These are phyloP conservation scores for Craspedostauros australis DNA, from an alignment of 108 stramenopile genomes.

Conservation along the genomic window DNA sequence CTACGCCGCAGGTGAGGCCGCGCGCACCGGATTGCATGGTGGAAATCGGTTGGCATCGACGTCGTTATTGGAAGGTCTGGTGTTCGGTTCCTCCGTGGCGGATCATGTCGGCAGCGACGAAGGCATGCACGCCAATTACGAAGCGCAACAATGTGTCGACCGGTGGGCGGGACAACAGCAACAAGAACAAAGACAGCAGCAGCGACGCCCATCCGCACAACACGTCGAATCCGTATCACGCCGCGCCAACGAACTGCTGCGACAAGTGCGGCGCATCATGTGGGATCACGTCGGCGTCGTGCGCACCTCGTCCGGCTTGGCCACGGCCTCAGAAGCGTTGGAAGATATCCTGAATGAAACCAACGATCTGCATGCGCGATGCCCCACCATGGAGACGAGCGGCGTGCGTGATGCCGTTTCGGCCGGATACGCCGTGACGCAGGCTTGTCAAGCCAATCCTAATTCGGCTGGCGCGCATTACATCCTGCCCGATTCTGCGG, in stretches of 20 bases:
- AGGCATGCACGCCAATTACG: too few species aligned
- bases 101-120: slow-evolving; percentile 60
- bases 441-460: slow-evolving; percentile 55
- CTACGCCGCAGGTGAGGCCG: slow-evolving; percentile 89
- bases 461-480: slow-evolving; percentile 72
- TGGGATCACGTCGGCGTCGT: slow-evolving; percentile 93
- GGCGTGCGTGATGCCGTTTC: slow-evolving; percentile 76
- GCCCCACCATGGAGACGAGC: slow-evolving; percentile 49
- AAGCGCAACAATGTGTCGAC: background rate
- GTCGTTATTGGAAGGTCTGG: slow-evolving; percentile 90
- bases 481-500: slow-evolving; percentile 33
- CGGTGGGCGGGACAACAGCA: background rate
- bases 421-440: slow-evolving; percentile 66
- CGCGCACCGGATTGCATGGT: slow-evolving; percentile 91
- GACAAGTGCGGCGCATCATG: slow-evolving; percentile 63
- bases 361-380: slow-evolving; percentile 36
- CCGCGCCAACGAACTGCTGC: slow-evolving; percentile 46
- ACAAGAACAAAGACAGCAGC: too few species aligned
- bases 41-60: slow-evolving; percentile 92
- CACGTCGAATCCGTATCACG: slow-evolving; percentile 28
- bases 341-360: slow-evolving; percentile 50
- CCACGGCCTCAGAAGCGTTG: slow-evolving; percentile 53
- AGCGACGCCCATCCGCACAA: too few species aligned
- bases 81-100: slow-evolving; percentile 86
- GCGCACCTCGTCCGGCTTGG: slow-evolving; percentile 63